Conservation (phyloP, 163 green algal genomes). For the Volvox carteri region DNA sequence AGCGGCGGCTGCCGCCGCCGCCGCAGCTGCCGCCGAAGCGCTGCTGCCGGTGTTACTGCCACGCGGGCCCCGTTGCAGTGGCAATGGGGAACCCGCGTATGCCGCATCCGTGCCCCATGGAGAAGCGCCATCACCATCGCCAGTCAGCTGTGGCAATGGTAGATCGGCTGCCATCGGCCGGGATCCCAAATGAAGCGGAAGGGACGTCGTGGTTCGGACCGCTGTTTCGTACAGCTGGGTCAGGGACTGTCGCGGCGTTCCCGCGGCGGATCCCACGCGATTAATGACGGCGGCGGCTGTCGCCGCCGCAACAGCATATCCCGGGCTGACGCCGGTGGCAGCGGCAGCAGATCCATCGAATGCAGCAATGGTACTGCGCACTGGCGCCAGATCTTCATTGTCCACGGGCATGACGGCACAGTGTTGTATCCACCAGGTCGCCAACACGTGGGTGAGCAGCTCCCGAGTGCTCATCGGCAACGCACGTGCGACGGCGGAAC, state of each 20-base stretch:
- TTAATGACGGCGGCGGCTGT: neutral
- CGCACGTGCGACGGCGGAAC: neutral
- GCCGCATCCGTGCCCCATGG: too few relatives aligned
- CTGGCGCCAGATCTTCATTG: neutral
- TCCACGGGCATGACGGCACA: neutral
- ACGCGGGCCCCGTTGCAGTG: neutral
- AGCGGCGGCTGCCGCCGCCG: neutral
- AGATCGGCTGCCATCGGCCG: too few relatives aligned
- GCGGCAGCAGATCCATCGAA: neutral
- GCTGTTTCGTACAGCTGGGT: neutral
- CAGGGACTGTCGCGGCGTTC: neutral
- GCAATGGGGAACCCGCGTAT: too few relatives aligned
- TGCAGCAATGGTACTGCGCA: neutral
- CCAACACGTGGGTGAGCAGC: conserved; percentile 3
- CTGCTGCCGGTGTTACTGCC: conserved; percentile 11
- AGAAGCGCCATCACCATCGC: too few relatives aligned
- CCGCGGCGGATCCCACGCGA: neutral
- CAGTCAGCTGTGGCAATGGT: too few relatives aligned
- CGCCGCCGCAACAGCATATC: neutral
- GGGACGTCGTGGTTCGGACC: neutral
- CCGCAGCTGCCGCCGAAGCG: neutral
- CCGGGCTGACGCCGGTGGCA: neutral
- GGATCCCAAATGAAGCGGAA: too few relatives aligned
- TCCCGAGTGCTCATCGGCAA: conserved; percentile 8
- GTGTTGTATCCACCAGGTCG: conserved; percentile 22